phyloP scores from a whole-genome alignment of 371 early-diverging fungal species.

The Actinomucor elegans region DNA sequence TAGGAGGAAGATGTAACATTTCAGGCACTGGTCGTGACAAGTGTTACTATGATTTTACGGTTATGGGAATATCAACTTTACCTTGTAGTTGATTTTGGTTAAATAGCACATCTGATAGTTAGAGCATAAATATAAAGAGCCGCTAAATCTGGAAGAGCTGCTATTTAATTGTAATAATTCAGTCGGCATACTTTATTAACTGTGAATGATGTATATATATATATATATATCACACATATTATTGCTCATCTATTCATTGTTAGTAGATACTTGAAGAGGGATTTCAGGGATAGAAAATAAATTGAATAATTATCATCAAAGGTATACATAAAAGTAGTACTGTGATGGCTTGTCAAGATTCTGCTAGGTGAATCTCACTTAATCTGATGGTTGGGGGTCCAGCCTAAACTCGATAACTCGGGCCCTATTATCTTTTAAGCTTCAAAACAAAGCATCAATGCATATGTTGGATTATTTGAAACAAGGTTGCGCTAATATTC shows the following conservation, averaged over 20 bases:
- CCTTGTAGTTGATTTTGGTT: neutral
- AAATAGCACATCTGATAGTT: slow-evolving; percentile 80
- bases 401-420: too few species aligned
- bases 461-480: too few species aligned
- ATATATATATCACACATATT: too few species aligned
- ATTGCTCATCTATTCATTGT: slow-evolving; percentile 80
- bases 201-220: too few species aligned
- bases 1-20: slow-evolving; percentile 68
- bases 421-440: too few species aligned
- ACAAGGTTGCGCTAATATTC: too few species aligned
- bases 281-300: neutral
- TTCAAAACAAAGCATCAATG: too few species aligned
- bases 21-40: slow-evolving; percentile 64
- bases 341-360: slow-evolving; percentile 15
- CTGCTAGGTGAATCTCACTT: slow-evolving; percentile 66
- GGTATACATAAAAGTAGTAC: neutral
- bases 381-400: too few species aligned
- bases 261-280: slow-evolving; percentile 68
- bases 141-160: slow-evolving; percentile 66
- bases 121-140: slow-evolving; percentile 74
- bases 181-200: slow-evolving; percentile 75
- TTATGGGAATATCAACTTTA: too few species aligned
- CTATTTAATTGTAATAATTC: slow-evolving; percentile 80
- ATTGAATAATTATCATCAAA: slow-evolving; percentile 43
- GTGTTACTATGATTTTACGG: too few species aligned